Percentiles rank a stretch among this genome's conserved stretches.
These are phyloP conservation scores for Penicillium antarcticum DNA, from an alignment of 495 filamentous ascomycete species.

Conservation along the genomic window DNA sequence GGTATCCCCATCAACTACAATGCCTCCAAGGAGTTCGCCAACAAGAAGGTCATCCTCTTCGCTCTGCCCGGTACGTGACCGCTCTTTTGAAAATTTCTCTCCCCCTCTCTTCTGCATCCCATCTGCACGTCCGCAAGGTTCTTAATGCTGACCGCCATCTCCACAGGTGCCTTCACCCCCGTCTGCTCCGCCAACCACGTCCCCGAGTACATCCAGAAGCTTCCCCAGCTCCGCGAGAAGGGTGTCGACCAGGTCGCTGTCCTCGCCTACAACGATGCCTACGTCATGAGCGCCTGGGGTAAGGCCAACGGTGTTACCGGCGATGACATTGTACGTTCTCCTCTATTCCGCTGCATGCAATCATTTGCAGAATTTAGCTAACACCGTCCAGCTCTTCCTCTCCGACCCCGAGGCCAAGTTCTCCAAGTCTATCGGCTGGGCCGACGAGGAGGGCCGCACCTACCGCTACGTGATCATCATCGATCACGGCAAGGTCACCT, in stretches of 20 bases:
- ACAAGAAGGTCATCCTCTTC: slow-evolving; percentile 91
- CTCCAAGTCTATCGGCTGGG: slow-evolving; percentile 82
- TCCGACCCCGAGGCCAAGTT: slow-evolving; percentile 74
- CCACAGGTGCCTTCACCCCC: slow-evolving; percentile 82
- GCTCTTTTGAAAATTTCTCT: slow-evolving; percentile 22
- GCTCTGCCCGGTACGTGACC: slow-evolving; percentile 66
- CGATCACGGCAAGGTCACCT: slow-evolving; percentile 85
- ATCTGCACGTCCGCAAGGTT: slow-evolving; percentile 12
- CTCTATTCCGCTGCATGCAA: not conserved
- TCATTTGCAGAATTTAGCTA: slow-evolving; percentile 3
- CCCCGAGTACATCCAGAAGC: slow-evolving; percentile 76
- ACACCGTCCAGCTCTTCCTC: slow-evolving; percentile 72
- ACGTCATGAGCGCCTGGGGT: slow-evolving; percentile 92
- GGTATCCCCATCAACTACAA: slow-evolving; percentile 77
- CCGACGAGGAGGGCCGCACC: slow-evolving; percentile 66
- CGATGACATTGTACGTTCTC: slow-evolving; percentile 66
- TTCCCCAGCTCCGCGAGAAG: slow-evolving; percentile 70
- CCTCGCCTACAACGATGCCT: slow-evolving; percentile 87
- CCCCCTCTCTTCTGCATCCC: not conserved
- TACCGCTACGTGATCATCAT: slow-evolving; percentile 81
- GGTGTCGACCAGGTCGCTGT: slow-evolving; percentile 83
- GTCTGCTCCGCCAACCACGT: slow-evolving; percentile 86
- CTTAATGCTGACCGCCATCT: slow-evolving; percentile 18
- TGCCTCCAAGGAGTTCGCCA: slow-evolving; percentile 78
- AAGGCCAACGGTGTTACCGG: slow-evolving; percentile 85